These are phyloP conservation scores for Erucastrum elatum DNA, from an alignment of 345 rosid species.

Conservation along the genomic window DNA sequence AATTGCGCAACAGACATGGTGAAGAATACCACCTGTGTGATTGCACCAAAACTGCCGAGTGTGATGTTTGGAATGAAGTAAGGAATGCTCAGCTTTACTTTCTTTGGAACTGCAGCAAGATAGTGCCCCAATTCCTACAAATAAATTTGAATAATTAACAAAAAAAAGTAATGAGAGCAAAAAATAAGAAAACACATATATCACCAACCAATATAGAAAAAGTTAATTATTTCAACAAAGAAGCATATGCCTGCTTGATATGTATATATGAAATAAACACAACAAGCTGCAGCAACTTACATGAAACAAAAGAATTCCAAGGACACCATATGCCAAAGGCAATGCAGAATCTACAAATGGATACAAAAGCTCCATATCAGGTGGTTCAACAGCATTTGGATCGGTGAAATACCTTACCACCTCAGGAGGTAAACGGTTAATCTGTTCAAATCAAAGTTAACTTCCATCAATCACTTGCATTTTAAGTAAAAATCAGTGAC, in stretches of 20 bases:
- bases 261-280: neutral
- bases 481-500: neutral
- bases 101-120: conserved; percentile 88
- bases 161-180: too few species aligned
- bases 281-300: conserved; percentile 48
- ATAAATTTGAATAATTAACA: neutral
- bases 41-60: conserved; percentile 97
- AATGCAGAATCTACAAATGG: conserved; percentile 93
- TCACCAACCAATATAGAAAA: too few species aligned
- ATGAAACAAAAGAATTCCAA: conserved; percentile 87
- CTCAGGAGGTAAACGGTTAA: conserved; percentile 92
- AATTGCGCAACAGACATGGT: conserved; percentile 10
- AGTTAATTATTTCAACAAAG: too few species aligned
- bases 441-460: conserved; percentile 49
- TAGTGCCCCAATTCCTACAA: conserved; percentile 88
- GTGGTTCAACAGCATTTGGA: conserved; percentile 83
- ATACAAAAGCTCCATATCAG: conserved; percentile 79
- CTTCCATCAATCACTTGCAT: neutral
- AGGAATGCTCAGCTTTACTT: conserved; percentile 91
- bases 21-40: conserved; percentile 69
- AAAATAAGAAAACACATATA: too few species aligned
- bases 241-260: too few species aligned
- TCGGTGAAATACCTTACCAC: conserved; percentile 90
- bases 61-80: conserved; percentile 92
- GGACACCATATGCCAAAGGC: conserved; percentile 90